These are phyloP conservation scores for Insectozyma bohioensis DNA, from an alignment of 1,139 yeast genomes.

Conservation along the genomic window DNA sequence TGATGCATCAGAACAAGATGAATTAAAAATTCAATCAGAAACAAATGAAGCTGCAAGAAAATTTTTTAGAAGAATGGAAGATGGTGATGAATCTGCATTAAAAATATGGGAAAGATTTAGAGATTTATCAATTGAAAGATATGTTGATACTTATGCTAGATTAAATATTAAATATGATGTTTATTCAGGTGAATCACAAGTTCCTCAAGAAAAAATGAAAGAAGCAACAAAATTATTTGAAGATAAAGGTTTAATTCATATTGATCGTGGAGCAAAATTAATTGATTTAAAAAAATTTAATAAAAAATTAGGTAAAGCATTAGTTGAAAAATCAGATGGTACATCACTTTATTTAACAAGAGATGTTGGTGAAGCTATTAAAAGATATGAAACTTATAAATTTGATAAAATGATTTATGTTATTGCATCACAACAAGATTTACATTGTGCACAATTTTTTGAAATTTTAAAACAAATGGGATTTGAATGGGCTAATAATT, in stretches of 20 bases:
- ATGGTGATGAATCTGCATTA: constrained; percentile 82
- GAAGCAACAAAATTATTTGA: constrained; percentile 61
- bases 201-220: constrained; percentile 70
- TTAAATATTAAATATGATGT: constrained; percentile 83
- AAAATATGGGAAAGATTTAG: constrained; percentile 86
- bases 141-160: constrained; percentile 86
- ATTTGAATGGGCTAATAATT: constrained; percentile 77
- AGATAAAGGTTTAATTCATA: constrained; percentile 72
- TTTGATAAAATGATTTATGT: constrained; percentile 97
- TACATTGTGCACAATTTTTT: constrained; percentile 91
- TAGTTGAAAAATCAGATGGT: constrained; percentile 94
- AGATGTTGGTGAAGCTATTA: constrained; percentile 96
- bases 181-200: constrained; percentile 97
- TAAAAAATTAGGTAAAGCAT: constrained; percentile 91
- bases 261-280: constrained; percentile 88
- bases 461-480: constrained; percentile 94
- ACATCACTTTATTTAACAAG: constrained; percentile 92
- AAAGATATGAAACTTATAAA: constrained; percentile 78
- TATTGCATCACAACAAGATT: constrained; percentile 93
- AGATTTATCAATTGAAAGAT: constrained; percentile 81
- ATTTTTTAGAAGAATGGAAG: constrained; percentile 90
- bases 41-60: constrained; percentile 86
- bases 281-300: constrained; percentile 84
- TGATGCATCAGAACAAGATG: constrained; percentile 16
- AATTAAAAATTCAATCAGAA: constrained; percentile 13